Conservation (phyloP, 2,329 filamentous ascomycete genomes). For the Tolypocladium sp. region DNA sequence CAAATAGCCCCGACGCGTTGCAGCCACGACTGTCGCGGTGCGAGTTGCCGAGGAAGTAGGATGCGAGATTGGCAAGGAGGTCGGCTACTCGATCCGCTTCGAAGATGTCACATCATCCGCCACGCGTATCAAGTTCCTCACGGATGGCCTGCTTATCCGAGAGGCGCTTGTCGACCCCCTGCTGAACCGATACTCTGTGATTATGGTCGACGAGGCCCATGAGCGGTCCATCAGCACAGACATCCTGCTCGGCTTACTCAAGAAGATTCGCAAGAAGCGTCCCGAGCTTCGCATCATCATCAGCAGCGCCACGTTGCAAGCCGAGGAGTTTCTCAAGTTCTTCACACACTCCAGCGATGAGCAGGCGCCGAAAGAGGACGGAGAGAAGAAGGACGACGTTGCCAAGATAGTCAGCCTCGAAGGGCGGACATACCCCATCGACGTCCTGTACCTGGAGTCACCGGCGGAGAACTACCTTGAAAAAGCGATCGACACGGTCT, state of each 20-base stretch:
- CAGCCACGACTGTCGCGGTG: constrained; percentile 80
- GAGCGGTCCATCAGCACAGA: constrained; percentile 91
- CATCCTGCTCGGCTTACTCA: constrained; percentile 78
- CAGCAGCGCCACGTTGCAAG: constrained; percentile 88
- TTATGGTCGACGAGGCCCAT: constrained; percentile 97
- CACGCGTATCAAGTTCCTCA: constrained; percentile 90
- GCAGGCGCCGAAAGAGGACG: constrained; percentile 12
- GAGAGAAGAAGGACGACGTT: constrained; percentile 18
- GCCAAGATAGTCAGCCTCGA: constrained; percentile 69
- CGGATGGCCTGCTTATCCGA: constrained; percentile 81
- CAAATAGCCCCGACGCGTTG: constrained; percentile 71
- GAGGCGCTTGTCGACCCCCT: constrained; percentile 91
- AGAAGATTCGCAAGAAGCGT: constrained; percentile 76
- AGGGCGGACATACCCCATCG: constrained; percentile 81
- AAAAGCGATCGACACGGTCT: constrained; percentile 69
- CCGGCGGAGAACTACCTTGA: constrained; percentile 84
- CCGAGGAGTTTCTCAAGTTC: constrained; percentile 75
- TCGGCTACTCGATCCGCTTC: constrained; percentile 86
- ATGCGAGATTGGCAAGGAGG: constrained; percentile 79
- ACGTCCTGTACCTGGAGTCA: constrained; percentile 69
- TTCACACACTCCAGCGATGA: constrained; percentile 45
- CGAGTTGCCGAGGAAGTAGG: constrained; percentile 84
- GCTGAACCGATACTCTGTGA: constrained; percentile 81
- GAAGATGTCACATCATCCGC: constrained; percentile 82
- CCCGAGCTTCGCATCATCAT: constrained; percentile 80